phyloP scores from a whole-genome alignment of 108 stramenopile species.

The Nannochloropsis salina region DNA sequence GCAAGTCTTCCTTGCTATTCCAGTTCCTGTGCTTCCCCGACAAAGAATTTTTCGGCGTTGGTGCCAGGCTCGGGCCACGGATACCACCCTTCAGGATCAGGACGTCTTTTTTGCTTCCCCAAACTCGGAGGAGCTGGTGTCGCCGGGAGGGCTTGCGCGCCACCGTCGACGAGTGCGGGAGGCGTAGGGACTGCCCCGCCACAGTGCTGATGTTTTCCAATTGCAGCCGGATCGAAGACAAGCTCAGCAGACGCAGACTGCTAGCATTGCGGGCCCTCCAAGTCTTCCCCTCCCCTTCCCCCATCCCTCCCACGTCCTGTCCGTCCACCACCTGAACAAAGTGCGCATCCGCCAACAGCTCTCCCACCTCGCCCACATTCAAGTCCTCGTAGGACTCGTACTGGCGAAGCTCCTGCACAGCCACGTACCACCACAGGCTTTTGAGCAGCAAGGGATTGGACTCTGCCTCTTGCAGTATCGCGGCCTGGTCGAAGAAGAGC shows the following conservation, averaged over 20 bases:
- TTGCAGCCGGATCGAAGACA: background rate
- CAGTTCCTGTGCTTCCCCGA: background rate
- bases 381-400: background rate
- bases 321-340: background rate
- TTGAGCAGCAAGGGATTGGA: background rate
- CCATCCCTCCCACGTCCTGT: background rate
- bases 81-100: background rate
- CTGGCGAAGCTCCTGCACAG: background rate
- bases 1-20: background rate
- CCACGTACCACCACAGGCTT: slow-evolving; percentile 1
- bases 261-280: background rate
- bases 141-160: background rate
- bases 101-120: background rate
- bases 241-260: slow-evolving; percentile 11
- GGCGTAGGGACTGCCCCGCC: background rate
- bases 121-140: background rate
- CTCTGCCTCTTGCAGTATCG: slow-evolving; percentile 9
- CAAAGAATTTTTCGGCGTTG: background rate
- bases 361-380: background rate
- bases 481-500: background rate
- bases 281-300: background rate
- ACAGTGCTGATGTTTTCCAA: background rate
- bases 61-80: background rate
- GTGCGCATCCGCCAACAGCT: background rate
- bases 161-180: background rate